Evolutionary conservation across 2,329 filamentous ascomycete genomes (phyloP).

Genomic region (Aspergillus chevalieri): DNA sequence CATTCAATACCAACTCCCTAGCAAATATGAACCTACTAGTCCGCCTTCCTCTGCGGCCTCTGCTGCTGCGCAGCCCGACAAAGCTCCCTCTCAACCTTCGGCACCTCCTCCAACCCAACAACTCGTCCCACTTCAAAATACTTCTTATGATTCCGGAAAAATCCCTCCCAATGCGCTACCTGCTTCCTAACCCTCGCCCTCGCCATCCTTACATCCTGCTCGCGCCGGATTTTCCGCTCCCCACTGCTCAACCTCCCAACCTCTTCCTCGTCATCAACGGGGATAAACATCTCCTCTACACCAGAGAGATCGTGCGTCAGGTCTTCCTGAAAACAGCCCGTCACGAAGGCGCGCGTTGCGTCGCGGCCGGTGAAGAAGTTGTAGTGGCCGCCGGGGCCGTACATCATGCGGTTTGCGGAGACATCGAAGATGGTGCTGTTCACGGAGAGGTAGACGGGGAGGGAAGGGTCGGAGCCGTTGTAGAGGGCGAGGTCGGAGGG

Average conservation of each 20-base stretch:
- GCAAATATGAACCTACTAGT: neutral
- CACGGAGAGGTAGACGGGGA: slow-evolving; percentile 85
- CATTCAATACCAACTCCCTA: too few species aligned
- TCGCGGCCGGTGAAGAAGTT: slow-evolving; percentile 80
- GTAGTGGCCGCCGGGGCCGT: slow-evolving; percentile 82
- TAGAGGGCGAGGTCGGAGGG: slow-evolving; percentile 66
- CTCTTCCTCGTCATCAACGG: slow-evolving; percentile 54
- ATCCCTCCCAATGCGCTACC: slow-evolving; percentile 73
- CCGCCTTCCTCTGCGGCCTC: slow-evolving; percentile 48
- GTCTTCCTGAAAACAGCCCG: slow-evolving; percentile 86
- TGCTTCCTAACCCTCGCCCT: slow-evolving; percentile 58
- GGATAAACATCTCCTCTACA: slow-evolving; percentile 75
- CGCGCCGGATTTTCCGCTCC: slow-evolving; percentile 49
- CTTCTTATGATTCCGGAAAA: slow-evolving; percentile 74
- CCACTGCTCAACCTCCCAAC: slow-evolving; percentile 27
- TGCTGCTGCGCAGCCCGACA: slow-evolving; percentile 66
- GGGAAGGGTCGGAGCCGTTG: slow-evolving; percentile 67
- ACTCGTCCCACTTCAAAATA: slow-evolving; percentile 77
- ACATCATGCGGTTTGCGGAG: slow-evolving; percentile 49
- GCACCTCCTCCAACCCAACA: slow-evolving; percentile 37
- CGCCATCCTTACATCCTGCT: slow-evolving; percentile 61
- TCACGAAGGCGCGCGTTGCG: slow-evolving; percentile 82
- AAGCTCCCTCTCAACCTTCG: slow-evolving; percentile 54
- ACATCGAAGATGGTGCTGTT: slow-evolving; percentile 64
- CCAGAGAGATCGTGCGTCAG: slow-evolving; percentile 77